Percentiles rank a stretch among this genome's conserved stretches.
Conservation (phyloP, 1,139 yeast species). For the Petasospora rhodanensis region DNA sequence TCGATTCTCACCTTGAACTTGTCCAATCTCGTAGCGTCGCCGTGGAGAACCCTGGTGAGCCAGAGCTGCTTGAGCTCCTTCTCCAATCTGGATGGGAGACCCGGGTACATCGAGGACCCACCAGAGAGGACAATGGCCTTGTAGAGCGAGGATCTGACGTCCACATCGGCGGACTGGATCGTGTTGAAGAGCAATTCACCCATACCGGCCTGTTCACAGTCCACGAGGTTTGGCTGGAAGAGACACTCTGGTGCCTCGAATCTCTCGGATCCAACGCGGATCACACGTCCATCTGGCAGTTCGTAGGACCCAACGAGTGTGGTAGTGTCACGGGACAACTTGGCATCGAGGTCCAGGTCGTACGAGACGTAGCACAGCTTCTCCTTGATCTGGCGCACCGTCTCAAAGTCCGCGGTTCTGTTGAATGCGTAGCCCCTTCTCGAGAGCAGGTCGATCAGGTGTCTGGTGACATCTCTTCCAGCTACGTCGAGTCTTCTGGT, state of each 20-base stretch:
- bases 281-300: constrained; percentile 93
- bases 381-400: constrained; percentile 96
- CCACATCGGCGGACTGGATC: constrained; percentile 91
- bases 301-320: constrained; percentile 88
- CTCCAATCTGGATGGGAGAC: constrained; percentile 91
- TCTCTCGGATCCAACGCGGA: constrained; percentile 92
- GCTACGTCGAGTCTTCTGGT: constrained; percentile 94
- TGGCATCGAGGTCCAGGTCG: constrained; percentile 85
- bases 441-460: constrained; percentile 80
- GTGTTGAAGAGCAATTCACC: constrained; percentile 92
- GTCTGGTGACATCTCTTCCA: constrained; percentile 96
- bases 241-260: constrained; percentile 98
- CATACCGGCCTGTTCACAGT: constrained; percentile 94
- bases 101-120: constrained; percentile 99
- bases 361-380: constrained; percentile 93
- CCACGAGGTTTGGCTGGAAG: constrained; percentile 96
- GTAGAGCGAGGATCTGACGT: constrained; percentile 81
- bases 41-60: constrained; percentile 83
- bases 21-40: constrained; percentile 80
- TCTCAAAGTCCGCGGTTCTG: constrained; percentile 97
- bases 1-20: constrained; percentile 96
- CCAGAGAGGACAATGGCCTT: constrained; percentile 94
- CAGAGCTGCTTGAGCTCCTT: constrained; percentile 95
- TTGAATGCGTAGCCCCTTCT: constrained; percentile 98
- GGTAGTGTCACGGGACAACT: constrained; percentile 88